These are phyloP conservation scores for Mycena belliarum DNA, from an alignment of 768 basidiomycete species.

Conservation along the genomic window DNA sequence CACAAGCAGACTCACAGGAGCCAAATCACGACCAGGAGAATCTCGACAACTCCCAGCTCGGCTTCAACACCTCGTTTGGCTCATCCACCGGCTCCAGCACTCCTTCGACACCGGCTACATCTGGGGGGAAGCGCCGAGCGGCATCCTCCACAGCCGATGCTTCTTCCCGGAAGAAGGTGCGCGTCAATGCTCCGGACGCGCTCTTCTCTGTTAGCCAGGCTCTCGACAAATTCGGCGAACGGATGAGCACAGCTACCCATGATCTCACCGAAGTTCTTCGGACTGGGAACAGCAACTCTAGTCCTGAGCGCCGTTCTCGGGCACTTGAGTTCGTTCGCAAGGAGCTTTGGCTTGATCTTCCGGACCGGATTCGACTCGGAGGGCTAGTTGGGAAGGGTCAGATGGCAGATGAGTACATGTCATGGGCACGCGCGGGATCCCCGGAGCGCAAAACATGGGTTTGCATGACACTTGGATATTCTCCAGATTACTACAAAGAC, in stretches of 20 bases:
- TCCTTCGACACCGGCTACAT: background rate
- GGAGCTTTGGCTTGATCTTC: background rate
- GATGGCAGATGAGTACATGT: background rate
- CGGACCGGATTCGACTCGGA: background rate
- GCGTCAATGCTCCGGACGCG: background rate
- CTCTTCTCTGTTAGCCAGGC: background rate
- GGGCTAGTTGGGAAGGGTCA: background rate
- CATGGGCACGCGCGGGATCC: background rate
- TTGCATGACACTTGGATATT: background rate
- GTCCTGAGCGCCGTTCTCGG: background rate
- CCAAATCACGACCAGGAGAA: background rate
- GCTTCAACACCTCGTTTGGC: background rate
- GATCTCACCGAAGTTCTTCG: background rate
- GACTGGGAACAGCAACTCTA: conserved; percentile 3
- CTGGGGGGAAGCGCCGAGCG: background rate
- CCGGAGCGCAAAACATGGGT: background rate
- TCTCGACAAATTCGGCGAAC: conserved; percentile 1
- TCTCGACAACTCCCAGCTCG: background rate
- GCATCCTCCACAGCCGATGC: background rate
- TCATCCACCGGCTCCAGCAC: background rate
- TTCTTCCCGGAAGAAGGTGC: background rate
- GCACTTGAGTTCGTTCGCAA: background rate
- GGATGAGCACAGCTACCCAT: background rate
- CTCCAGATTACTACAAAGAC: background rate
- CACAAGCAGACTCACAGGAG: background rate